Evolutionary conservation across 345 rosid genomes (phyloP).

Genomic region (Hibiscus syriacus): DNA sequence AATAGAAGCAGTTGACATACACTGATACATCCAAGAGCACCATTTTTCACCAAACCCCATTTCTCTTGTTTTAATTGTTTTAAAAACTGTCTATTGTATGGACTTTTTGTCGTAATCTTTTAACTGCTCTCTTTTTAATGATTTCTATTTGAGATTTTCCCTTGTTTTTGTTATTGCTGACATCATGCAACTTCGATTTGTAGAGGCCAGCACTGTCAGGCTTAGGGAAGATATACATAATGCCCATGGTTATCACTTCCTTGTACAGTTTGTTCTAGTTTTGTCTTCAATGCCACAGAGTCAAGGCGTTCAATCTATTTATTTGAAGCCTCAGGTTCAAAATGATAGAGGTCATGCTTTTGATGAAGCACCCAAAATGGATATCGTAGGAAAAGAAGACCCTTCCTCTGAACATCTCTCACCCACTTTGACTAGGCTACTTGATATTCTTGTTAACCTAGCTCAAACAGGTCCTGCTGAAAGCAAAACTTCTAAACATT

Average conservation of each 20-base stretch:
- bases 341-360: conserved; percentile 22
- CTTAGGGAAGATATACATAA: conserved; percentile 97
- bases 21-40: too few relatives aligned
- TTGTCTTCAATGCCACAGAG: conserved; percentile 60
- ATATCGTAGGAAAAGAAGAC: conserved; percentile 33
- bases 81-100: neutral
- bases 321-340: conserved; percentile 29
- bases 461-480: conserved; percentile 86
- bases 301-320: conserved; percentile 27
- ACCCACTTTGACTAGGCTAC: conserved; percentile 83
- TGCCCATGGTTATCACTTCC: conserved; percentile 99
- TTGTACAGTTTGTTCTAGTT: conserved; percentile 87
- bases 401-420: conserved; percentile 47
- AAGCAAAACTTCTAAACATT: conserved; percentile 46
- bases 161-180: conserved; percentile 23
- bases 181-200: conserved; percentile 30
- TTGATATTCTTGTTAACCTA: conserved; percentile 89
- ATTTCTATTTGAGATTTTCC: neutral
- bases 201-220: conserved; percentile 86
- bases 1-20: too few relatives aligned
- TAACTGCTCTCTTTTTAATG: neutral
- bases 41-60: too few relatives aligned
- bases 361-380: conserved; percentile 22
- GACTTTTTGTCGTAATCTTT: conserved; percentile 1
- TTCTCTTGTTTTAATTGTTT: conserved; percentile 4